Base-by-base conservation (phyloP, 148 eudicot species). In the Nyssa sinensis region DNA sequence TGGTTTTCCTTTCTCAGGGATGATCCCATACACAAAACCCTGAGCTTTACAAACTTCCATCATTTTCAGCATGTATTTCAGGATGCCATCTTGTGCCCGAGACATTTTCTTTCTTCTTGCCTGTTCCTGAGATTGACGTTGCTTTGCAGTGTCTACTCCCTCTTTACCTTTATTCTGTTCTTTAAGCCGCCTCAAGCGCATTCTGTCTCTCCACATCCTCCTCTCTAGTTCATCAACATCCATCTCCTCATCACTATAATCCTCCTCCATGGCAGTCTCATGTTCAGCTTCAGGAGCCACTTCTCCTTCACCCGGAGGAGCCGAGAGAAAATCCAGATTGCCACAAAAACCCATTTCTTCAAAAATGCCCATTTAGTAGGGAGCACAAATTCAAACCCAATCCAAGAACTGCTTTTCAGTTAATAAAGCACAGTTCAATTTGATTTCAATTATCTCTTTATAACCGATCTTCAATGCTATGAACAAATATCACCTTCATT, bases 21-120 rank as follows among this genome's bases (percentile, higher is more conserved):
- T 82, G 34, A 87, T 87, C 67, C 91, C 91, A 39, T 87, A 87
- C 41, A 87, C 91, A 64, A 87, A 87, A 8, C 91, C 91, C 66
- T 85, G 88, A 30, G 88, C 91, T 71, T 87, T 85, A 23, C 91
- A 87, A 5, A 85, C 91, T 59, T 87, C 91, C 85, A 84, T 87
- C 88, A 87, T 85, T 37, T 87, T 87, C 59, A 87, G 55, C 91
- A 87, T 87, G 63, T 87, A 85, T 67, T 81, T 84, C 6, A 85
- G 77, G 74, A 85, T 85, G 12, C 85, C 85, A 13, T 85, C 88
- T 63, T 85, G 88, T 1, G 88, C 88, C 14, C 88, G 57, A 0
- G 88, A 85, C 88, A 85, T 85, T 73, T 85, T 85, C 79, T 85
- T 85, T 68, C 88, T 76, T 10, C 88, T 78, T 19, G 88, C 85